Conservation (phyloP, 2,329 filamentous ascomycete genomes). For the Ambrosiella cleistominuta region DNA sequence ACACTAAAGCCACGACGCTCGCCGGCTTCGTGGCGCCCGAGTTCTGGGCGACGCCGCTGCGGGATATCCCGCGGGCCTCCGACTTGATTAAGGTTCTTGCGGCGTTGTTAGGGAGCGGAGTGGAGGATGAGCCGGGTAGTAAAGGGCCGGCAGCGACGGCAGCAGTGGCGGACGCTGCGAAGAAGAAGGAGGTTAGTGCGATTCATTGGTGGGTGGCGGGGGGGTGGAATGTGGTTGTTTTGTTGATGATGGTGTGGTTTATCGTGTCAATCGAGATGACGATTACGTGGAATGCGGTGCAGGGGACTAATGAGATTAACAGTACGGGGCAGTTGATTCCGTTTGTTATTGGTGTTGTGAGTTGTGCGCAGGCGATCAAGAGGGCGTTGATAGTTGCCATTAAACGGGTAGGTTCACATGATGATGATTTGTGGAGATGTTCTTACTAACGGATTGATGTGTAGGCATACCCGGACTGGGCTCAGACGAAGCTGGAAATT, state of each 20-base stretch:
- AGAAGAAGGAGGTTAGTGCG: background rate
- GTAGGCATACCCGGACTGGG: conserved; percentile 10
- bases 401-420: conserved; percentile 4
- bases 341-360: conserved; percentile 11
- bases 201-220: background rate
- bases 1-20: background rate
- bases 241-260: conserved; percentile 8
- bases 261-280: conserved; percentile 8
- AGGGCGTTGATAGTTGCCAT: conserved; percentile 5
- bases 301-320: conserved; percentile 3
- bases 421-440: background rate
- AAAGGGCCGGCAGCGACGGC: background rate
- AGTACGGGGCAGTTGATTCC: conserved; percentile 11
- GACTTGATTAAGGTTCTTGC: conserved; percentile 8
- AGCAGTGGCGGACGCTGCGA: background rate
- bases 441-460: background rate
- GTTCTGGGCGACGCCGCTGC: conserved; percentile 10
- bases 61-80: conserved; percentile 2
- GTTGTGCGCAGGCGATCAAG: conserved; percentile 8
- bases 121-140: background rate
- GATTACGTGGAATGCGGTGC: conserved; percentile 6
- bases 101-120: conserved; percentile 5
- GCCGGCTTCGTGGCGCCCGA: conserved; percentile 3
- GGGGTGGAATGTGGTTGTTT: background rate
- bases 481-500: conserved; percentile 7